phyloP scores from a whole-genome alignment of 495 filamentous ascomycete species.

The Ramalina peruviana region DNA sequence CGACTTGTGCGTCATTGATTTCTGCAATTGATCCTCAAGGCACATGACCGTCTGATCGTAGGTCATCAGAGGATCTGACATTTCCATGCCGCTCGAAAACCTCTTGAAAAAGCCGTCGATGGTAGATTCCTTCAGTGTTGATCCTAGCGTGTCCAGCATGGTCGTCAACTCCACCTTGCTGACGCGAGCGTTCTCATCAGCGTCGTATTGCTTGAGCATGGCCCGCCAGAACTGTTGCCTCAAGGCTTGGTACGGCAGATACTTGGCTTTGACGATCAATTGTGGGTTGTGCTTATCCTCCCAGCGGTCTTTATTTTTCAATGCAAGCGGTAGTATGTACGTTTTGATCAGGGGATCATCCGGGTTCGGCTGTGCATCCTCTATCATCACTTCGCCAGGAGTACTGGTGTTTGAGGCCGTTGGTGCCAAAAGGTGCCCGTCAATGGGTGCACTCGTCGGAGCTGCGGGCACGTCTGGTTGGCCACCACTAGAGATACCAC shows the following conservation, averaged over 20 bases:
- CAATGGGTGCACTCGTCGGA: constrained; percentile 25
- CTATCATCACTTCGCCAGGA: constrained; percentile 22
- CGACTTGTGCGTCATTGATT: constrained; percentile 32
- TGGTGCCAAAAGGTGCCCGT: constrained; percentile 15
- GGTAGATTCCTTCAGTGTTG: constrained; percentile 85
- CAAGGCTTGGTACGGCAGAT: constrained; percentile 84
- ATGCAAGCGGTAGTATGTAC: constrained; percentile 60
- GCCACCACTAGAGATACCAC: constrained; percentile 32
- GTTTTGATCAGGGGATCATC: constrained; percentile 60
- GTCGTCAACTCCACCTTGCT: constrained; percentile 95
- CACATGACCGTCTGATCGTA: constrained; percentile 91
- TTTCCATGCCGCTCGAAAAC: constrained; percentile 52
- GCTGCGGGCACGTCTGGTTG: constrained; percentile 27
- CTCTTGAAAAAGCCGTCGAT: constrained; percentile 88
- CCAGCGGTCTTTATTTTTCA: constrained; percentile 95
- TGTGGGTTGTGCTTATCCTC: constrained; percentile 84
- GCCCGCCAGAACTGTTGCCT: constrained; percentile 96
- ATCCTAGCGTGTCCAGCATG: constrained; percentile 94
- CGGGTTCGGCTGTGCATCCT: neutral
- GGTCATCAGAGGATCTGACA: constrained; percentile 45
- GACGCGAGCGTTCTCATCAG: constrained; percentile 84
- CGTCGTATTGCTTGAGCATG: constrained; percentile 92
- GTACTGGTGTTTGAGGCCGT: constrained; percentile 20
- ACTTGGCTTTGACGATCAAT: constrained; percentile 84
- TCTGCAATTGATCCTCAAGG: constrained; percentile 75